Percentiles rank a stretch among this genome's conserved stretches.
Evolutionary conservation across 371 early-diverging fungal species (phyloP).

Genomic region (Funneliformis caledonium): DNA sequence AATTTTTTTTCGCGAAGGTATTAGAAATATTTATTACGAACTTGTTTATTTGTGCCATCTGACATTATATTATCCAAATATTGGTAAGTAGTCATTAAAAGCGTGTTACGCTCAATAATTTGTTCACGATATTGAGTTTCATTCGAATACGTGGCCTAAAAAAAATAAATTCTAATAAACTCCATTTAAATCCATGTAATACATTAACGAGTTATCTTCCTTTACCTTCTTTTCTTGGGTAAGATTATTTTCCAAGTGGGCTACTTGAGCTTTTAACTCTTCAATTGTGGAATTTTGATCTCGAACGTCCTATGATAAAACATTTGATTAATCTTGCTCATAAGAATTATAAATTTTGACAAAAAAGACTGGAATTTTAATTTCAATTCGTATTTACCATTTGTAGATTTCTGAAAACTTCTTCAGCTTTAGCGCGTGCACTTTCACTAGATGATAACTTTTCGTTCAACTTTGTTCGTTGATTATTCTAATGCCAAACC

Average conservation of each 20-base stretch:
- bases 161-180: not conserved
- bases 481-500: not conserved
- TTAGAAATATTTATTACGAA: slow-evolving; percentile 37
- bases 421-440: slow-evolving; percentile 28
- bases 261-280: slow-evolving; percentile 31
- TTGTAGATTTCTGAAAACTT: slow-evolving; percentile 31
- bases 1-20: not conserved
- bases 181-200: not conserved
- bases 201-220: no score
- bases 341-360: not conserved
- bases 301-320: not conserved
- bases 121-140: slow-evolving; percentile 33
- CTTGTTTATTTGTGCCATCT: slow-evolving; percentile 44
- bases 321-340: not conserved
- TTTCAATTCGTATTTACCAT: not conserved
- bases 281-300: slow-evolving; percentile 35
- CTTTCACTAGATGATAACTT: slow-evolving; percentile 17
- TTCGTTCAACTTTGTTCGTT: slow-evolving; percentile 24
- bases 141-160: slow-evolving; percentile 5
- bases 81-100: slow-evolving; percentile 46
- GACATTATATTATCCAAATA: slow-evolving; percentile 47
- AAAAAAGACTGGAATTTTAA: no score
- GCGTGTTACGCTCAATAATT: slow-evolving; percentile 48
- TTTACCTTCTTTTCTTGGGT: slow-evolving; percentile 27
- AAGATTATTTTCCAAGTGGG: slow-evolving; percentile 28